Evolutionary conservation across 176 grass and related monocot genomes (phyloP).

Genomic region (Cymbopogon citratus): DNA sequence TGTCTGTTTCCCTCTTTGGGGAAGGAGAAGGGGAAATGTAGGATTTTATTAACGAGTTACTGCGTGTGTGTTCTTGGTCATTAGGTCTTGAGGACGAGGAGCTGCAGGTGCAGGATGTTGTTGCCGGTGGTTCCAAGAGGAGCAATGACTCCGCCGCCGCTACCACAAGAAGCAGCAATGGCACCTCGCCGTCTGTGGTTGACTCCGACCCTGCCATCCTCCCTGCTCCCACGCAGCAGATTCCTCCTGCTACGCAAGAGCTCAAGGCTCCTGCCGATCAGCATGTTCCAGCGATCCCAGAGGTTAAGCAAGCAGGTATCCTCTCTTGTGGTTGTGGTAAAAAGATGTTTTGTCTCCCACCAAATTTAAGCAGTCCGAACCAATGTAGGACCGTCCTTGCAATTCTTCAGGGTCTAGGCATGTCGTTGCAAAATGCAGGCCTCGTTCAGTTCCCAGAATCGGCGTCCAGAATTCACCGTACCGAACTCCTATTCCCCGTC

Average conservation of each 20-base stretch:
- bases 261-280: neutral
- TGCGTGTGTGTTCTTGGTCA: neutral
- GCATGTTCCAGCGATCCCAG: slow-evolving; percentile 15
- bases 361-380: neutral
- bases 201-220: slow-evolving; percentile 20
- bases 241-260: neutral
- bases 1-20: neutral
- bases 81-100: slow-evolving; percentile 39
- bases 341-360: neutral
- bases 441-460: no score
- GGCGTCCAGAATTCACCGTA: no score
- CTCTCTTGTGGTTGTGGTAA: neutral
- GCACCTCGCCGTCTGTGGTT: neutral
- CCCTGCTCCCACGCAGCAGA: slow-evolving; percentile 16
- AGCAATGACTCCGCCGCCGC: neutral
- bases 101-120: slow-evolving; percentile 10
- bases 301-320: slow-evolving; percentile 36
- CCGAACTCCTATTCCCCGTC: no score
- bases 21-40: neutral
- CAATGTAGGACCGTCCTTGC: neutral
- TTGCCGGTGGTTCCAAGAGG: neutral
- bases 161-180: neutral
- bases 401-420: neutral
- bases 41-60: slow-evolving; percentile 4
- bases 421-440: slow-evolving; percentile 11